Evolutionary conservation across 805 yeast genomes (phyloP), one percentile per base, ranked within the genome.

Genomic region (Aciculoconidium aculeatum): DNA sequence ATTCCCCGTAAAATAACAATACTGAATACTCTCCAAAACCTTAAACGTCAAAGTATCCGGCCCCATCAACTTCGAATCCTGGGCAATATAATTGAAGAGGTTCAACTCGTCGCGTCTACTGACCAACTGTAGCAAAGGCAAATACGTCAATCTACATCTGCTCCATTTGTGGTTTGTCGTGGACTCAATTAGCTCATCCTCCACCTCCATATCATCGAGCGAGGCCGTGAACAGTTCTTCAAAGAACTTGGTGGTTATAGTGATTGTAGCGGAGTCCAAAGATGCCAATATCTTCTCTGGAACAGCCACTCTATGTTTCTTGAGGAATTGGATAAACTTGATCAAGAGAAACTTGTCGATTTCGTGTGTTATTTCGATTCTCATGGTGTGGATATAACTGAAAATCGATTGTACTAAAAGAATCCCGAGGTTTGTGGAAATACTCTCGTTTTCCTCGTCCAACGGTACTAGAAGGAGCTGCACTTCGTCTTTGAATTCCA

Each of bases 1-100:
- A 22, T 61, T 61, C 6, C 70, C 70, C 0, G 60, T 58, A 25
- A 51, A 46, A 15, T 49, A 48, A 32, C 70, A 63, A 31, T 47
- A 62, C 25, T 52, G 40, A 11, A 63, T 40, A 7, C 49, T 42
- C 5, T 33, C 28, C 19, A 51, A 31, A 15, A 61, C 31, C 18
- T 37, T 36, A 3, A 28, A 21, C 3, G 37, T 39, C 7, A 50
- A 27, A 7, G 40, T 39, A 5, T 32, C 33, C 9, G 30, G 35
- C 7, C 24, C 28, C 23, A 32, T 25, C 25, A 27, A 27, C 3
- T 23, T 17, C 9, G 26, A n/a, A 11, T 36, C 41, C 15, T 25
- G 8, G 2, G 38, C 17, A 15, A 55, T 38, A 33, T 61, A 64
- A 25, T 55, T 52, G 34, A 48, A 59, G 8, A 32, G 35, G 9